Base-by-base conservation (phyloP, 208 protist species). In the Wallacemonas sp. region DNA sequence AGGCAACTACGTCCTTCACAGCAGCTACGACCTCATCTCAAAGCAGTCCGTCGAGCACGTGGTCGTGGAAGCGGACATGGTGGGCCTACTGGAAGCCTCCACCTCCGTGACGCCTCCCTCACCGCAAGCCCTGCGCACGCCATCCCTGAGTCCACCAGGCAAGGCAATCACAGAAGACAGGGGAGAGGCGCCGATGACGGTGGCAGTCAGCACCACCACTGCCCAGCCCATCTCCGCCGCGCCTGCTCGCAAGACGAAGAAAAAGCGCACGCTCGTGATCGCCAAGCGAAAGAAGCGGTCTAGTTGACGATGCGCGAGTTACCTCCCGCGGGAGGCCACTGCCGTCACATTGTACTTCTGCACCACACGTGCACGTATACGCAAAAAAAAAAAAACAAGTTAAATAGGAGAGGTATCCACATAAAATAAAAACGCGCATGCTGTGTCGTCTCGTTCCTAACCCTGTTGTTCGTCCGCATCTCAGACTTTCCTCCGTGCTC, bases 1-100 rank as follows among this genome's bases (percentile, higher is more conserved):
- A 27, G 88, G 88, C 21, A 76, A 80, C 59, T 94, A 94, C 70
- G 77, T 64, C 1, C 51, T 86, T 22, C 88, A 94, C 70, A 70
- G 56, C 22, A 88, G 70, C 54, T 89, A 79, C 72, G 88, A 94
- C 72, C 64, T 89, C 65, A 61, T 91, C 12, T 88, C 88, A 21
- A 94, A 90, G 69, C 72, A 73, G 55, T 58, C 64, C 3, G 63
- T 85, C 6, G 88, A 94, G 64, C 89, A 91, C 56, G 59, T 70
- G 17, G 77, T 91, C n/a, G 47, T 94, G 45, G 82, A 94, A 30
- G 88, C 84, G 12, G 77, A 79, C n/a, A 59, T 64, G 17, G 58
- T 94, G 22, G 82, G 79, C 15, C 58, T 90, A 46, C 64, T 93
- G 3, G 19, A 54, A 30, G 36, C 30, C 6, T 51, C 33, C 5